phyloP scores from a whole-genome alignment of 768 basidiomycete species.

The Symmetrospora coprosmae region DNA sequence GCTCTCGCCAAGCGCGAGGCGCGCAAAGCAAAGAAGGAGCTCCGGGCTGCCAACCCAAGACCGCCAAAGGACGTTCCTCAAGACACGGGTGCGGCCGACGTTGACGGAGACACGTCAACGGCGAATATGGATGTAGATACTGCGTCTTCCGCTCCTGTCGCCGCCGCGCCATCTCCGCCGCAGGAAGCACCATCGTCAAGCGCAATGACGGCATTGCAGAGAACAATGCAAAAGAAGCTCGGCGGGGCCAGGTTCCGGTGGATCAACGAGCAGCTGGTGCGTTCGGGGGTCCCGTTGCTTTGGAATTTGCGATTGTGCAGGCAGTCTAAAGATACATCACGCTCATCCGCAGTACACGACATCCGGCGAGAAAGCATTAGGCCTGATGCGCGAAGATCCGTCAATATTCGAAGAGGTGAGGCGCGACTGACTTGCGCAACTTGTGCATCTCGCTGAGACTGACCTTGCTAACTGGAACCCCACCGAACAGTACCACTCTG shows the following conservation, averaged over 20 bases:
- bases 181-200: not conserved
- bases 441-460: accelerated
- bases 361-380: conserved; percentile 54
- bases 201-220: conserved; percentile 56
- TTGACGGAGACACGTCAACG: too few relatives aligned
- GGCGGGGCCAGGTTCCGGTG: conserved; percentile 45
- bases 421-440: not conserved
- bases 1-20: conserved; percentile 12
- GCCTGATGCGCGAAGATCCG: conserved; percentile 73
- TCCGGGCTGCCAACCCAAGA: too few relatives aligned
- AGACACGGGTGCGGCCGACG: too few relatives aligned
- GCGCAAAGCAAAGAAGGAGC: conserved; percentile 3
- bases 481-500: conserved; percentile 62
- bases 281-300: not conserved
- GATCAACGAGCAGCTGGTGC: conserved; percentile 66
- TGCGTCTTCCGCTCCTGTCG: not conserved
- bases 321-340: too few relatives aligned
- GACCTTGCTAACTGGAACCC: not conserved
- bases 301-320: not conserved
- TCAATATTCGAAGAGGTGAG: conserved; percentile 66
- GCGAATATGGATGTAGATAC: too few relatives aligned
- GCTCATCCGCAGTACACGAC: conserved; percentile 66
- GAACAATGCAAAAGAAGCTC: conserved; percentile 50
- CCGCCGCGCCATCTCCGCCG: not conserved
- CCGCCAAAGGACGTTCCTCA: too few relatives aligned